Evolutionary conservation across 1,284 basidiomycete genomes (phyloP), one percentile per base, ranked within the genome.

Genomic region (Fomitopsis pinicola): DNA sequence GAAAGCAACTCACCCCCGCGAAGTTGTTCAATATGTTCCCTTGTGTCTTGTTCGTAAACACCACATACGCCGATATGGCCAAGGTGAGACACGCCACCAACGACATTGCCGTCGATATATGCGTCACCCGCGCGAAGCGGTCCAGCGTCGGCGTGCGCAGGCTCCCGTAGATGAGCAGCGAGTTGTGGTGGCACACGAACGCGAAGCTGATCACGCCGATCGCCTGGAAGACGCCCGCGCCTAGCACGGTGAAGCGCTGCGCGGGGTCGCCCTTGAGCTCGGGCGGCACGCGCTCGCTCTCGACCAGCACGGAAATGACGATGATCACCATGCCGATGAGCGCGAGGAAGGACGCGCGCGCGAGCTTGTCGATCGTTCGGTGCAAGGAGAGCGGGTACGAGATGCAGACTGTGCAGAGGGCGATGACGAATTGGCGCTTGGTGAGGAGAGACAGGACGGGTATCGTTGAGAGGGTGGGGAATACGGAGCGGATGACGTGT

Each of bases 11-110:
- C 69, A 91, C 92, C 55, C 80, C 76, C 42, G 90, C 81, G 69
- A 97, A 97, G 72, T 97, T 97, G 76, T 97, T 97, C 66, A 98
- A 75, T 61, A 97, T 93, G 69, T 98, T 98, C 17, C 95, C 95
- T 73, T 91, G 87, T 0, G 96, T 98, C 77, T 89, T 94, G 74
- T 98, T 85, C 15, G 96, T 98, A 74, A 99, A 99, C 26, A 95
- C 91, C 59, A 95, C 75, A 73, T 92, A 99, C 7, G 91, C 96
- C 3, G 94, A 91, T n/a, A 97, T 82, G 12, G 93, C 92, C 69
- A 99, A 88, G 53, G 90, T 84, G 63, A 85, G 79, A 70, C 94
- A 97, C 33, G 91, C 86, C 35, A 95, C 76, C 42, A 98, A 80
- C 53, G 92, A 95, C 38, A 96, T 76, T 8, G 82, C 76, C 0